A percentile compares a stretch with the other conserved stretches of the same genome.
Evolutionary conservation across 1,284 basidiomycete species (phyloP).

Genomic region (Meira miltonrushii): DNA sequence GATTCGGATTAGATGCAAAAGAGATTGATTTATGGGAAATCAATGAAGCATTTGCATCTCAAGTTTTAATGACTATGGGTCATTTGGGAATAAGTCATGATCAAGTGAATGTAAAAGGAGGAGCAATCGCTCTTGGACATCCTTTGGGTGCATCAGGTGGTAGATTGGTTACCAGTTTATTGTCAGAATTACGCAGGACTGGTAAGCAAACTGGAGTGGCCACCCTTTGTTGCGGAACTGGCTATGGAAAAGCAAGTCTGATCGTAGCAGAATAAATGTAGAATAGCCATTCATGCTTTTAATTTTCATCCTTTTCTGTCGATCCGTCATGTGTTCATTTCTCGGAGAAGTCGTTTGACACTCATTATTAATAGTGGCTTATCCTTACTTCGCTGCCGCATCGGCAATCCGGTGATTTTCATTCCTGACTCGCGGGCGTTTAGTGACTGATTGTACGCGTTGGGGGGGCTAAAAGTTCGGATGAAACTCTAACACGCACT

Average conservation of each 20-base stretch:
- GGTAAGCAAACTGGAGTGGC: conserved; percentile 41
- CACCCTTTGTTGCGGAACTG: conserved; percentile 48
- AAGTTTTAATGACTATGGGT: conserved; percentile 44
- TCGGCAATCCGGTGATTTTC: too few species aligned
- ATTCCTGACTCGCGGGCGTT: too few species aligned
- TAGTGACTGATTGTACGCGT: too few species aligned
- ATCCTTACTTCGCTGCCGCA: too few species aligned
- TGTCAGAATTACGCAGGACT: conserved; percentile 42
- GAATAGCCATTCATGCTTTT: too few species aligned
- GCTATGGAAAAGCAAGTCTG: conserved; percentile 43
- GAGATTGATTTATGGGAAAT: conserved; percentile 50
- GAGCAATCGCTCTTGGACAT: conserved; percentile 49
- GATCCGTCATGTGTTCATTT: too few species aligned
- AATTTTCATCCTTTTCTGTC: too few species aligned
- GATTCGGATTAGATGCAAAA: conserved; percentile 31
- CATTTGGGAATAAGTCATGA: conserved; percentile 31
- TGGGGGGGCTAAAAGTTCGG: too few species aligned
- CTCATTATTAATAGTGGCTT: too few species aligned
- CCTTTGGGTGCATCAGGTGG: conserved; percentile 47
- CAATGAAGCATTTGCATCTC: conserved; percentile 51
- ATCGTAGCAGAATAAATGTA: conserved; percentile 38
- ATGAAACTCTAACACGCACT: too few species aligned
- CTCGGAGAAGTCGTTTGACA: too few species aligned
- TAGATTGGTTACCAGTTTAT: conserved; percentile 41
- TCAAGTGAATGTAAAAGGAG: conserved; percentile 49